phyloP scores from a whole-genome alignment of 345 rosid species.

The Diplotaxis tenuifolia region DNA sequence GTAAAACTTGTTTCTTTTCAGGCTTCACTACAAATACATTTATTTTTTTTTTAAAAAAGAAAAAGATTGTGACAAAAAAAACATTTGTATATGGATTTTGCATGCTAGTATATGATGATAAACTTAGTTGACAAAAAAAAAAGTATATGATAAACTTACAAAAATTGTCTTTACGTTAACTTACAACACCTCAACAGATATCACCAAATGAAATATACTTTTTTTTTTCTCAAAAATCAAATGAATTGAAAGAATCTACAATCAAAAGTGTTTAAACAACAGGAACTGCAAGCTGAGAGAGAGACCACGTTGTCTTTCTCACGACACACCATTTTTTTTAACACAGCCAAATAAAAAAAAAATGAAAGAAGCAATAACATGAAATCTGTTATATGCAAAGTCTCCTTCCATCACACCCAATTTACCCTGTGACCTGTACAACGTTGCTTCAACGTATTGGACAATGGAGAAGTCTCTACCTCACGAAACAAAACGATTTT shows the following conservation, averaged over 20 bases:
- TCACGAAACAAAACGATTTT: slow-evolving; percentile 1
- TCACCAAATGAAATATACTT: background rate
- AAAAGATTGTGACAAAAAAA: no score
- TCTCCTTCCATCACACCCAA: background rate
- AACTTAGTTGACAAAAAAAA: no score
- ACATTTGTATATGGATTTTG: background rate
- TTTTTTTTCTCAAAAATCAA: slow-evolving; percentile 1
- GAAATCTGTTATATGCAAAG: background rate
- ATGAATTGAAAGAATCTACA: slow-evolving; percentile 19
- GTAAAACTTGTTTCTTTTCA: background rate
- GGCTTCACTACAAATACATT: background rate
- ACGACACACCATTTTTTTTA: slow-evolving; percentile 2
- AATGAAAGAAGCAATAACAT: background rate
- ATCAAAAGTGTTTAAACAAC: slow-evolving; percentile 8
- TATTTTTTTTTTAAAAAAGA: no score
- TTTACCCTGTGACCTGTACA: slow-evolving; percentile 18
- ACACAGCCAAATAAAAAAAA: slow-evolving; percentile 3
- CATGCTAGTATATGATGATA: background rate
- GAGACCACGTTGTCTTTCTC: background rate
- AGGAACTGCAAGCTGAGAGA: background rate
- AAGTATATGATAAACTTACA: background rate
- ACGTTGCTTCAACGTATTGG: background rate
- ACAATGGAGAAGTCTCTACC: slow-evolving; percentile 14
- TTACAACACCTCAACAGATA: background rate
- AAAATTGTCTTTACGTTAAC: background rate